Conservation (phyloP, 2,329 filamentous ascomycete genomes). For the Penicillium decumbens region DNA sequence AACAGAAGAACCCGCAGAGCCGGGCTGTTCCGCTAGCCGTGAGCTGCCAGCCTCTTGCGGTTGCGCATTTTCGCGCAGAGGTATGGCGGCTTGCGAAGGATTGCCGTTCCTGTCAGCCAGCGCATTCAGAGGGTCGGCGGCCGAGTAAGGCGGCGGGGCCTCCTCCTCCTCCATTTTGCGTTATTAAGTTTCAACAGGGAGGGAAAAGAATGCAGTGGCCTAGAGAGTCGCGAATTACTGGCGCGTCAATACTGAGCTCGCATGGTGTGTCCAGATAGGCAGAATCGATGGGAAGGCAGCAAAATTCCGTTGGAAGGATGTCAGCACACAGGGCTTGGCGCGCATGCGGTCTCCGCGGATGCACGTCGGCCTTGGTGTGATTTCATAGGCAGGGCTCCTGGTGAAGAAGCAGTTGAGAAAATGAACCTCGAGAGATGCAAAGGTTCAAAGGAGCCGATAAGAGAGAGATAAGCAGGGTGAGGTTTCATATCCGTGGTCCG, state of each 20-base stretch:
- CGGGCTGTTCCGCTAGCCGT: constrained; percentile 7
- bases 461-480: constrained; percentile 2
- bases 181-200: constrained; percentile 2
- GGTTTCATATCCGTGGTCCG: neutral
- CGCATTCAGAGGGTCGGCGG: constrained; percentile 36
- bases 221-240: constrained; percentile 4
- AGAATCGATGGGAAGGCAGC: constrained; percentile 31
- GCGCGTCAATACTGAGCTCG: constrained; percentile 13
- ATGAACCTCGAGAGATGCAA: neutral
- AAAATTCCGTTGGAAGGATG: constrained; percentile 22
- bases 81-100: constrained; percentile 13
- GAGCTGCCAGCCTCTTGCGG: constrained; percentile 16
- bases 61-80: constrained; percentile 18
- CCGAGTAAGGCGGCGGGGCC: constrained; percentile 41
- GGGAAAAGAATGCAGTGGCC: constrained; percentile 2
- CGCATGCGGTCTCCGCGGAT: neutral
- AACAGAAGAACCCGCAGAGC: constrained; percentile 10
- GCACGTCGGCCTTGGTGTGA: neutral
- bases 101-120: constrained; percentile 21
- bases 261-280: constrained; percentile 20
- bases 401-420: neutral
- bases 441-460: neutral
- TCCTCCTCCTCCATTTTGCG: constrained; percentile 36
- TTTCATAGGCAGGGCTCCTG: neutral
- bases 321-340: constrained; percentile 6